A percentile compares a stretch with the other conserved stretches of the same genome.
Evolutionary conservation across 768 basidiomycete genomes (phyloP).

Genomic region (Lactarius akahatsu): DNA sequence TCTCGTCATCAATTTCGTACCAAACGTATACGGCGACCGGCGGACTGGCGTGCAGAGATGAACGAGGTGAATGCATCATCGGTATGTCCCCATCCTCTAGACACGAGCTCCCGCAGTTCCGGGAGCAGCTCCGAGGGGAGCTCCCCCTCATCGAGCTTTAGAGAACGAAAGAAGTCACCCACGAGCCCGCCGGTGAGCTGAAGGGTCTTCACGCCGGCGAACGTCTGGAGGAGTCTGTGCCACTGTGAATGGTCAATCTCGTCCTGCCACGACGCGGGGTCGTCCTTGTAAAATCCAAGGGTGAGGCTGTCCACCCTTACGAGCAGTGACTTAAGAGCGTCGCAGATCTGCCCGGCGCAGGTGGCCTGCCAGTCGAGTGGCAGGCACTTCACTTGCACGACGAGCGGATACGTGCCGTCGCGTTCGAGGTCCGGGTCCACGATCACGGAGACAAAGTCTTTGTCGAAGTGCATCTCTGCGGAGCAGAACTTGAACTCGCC

Average conservation of each 20-base stretch:
- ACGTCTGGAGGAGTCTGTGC: conserved; percentile 2
- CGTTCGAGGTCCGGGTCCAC: not conserved
- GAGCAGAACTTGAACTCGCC: not conserved
- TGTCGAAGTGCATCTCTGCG: not conserved
- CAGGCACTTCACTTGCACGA: not conserved
- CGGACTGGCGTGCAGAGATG: not conserved
- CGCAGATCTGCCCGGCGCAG: conserved; percentile 7
- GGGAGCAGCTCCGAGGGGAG: conserved; percentile 5
- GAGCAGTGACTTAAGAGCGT: conserved; percentile 1
- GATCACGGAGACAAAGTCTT: not conserved
- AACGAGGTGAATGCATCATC: conserved; percentile 3
- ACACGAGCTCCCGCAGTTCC: not conserved
- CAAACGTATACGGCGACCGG: not conserved
- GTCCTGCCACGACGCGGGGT: not conserved
- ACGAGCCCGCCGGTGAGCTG: not conserved
- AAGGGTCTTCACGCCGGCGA: conserved; percentile 2
- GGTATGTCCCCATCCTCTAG: conserved; percentile 3
- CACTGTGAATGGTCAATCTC: conserved; percentile 4
- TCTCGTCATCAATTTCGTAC: not conserved
- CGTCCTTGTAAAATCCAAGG: conserved; percentile 7
- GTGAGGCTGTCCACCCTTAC: not conserved
- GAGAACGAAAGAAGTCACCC: conserved; percentile 8
- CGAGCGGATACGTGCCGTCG: not conserved
- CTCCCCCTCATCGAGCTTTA: not conserved
- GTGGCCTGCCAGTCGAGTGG: not conserved